These are phyloP conservation scores for Calonectria multiphialidica DNA, from an alignment of 2,329 filamentous ascomycete genomes.

Conservation along the genomic window DNA sequence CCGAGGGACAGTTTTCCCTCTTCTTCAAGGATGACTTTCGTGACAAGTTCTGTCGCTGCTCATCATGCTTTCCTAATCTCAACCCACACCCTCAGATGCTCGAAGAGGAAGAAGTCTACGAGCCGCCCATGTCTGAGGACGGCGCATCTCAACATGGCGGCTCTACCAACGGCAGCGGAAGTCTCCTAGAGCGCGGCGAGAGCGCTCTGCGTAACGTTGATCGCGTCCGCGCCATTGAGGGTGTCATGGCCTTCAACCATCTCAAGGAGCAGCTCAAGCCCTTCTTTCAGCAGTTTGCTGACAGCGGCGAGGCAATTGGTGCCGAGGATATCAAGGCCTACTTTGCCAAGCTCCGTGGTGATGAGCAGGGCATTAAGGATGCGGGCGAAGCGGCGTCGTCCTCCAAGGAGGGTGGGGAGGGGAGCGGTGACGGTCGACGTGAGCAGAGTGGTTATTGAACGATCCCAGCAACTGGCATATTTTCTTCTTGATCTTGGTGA, in stretches of 20 bases:
- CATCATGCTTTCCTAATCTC: slow-evolving; percentile 81
- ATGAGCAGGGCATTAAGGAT: slow-evolving; percentile 79
- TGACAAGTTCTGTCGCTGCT: slow-evolving; percentile 84
- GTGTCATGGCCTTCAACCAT: slow-evolving; percentile 98
- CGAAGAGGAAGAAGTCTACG: slow-evolving; percentile 94
- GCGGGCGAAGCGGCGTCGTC: slow-evolving; percentile 66
- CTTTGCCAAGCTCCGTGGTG: slow-evolving; percentile 93
- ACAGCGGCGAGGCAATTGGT: slow-evolving; percentile 87
- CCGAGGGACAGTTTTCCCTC: slow-evolving; percentile 77
- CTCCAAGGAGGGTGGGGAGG: slow-evolving; percentile 44
- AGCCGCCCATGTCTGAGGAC: slow-evolving; percentile 84
- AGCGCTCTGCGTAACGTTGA: slow-evolving; percentile 93
- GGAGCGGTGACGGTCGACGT: slow-evolving; percentile 49
- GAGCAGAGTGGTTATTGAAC: slow-evolving; percentile 67
- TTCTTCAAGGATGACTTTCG: slow-evolving; percentile 87
- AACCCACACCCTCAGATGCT: slow-evolving; percentile 82
- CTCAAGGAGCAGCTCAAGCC: slow-evolving; percentile 96
- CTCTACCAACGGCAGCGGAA: slow-evolving; percentile 79
- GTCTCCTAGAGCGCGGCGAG: slow-evolving; percentile 90
- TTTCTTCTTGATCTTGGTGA: background rate
- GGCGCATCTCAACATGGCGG: slow-evolving; percentile 66
- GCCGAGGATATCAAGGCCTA: slow-evolving; percentile 97
- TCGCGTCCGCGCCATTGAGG: slow-evolving; percentile 92
- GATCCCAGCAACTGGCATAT: background rate
- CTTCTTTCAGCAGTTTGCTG: slow-evolving; percentile 93